Conservation (phyloP, 768 basidiomycete species). For the Suillus occidentalis region DNA sequence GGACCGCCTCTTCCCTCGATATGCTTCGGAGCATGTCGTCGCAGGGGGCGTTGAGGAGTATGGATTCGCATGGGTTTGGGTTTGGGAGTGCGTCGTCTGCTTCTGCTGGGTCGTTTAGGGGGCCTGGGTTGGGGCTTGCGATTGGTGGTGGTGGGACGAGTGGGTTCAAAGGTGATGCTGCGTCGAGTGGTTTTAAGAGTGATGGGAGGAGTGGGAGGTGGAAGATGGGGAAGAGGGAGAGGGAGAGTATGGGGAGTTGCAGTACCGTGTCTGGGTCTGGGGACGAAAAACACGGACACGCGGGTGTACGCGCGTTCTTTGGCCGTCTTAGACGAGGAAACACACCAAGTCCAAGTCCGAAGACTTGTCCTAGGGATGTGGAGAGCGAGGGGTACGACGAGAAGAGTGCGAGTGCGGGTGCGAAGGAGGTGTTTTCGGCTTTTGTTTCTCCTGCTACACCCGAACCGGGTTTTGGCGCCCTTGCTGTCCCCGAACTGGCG, state of each 20-base stretch:
- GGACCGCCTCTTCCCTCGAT: conserved; percentile 22
- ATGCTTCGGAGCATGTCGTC: conserved; percentile 31
- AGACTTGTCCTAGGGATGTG: no score
- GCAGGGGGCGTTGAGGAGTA: conserved; percentile 28
- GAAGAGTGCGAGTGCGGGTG: background rate
- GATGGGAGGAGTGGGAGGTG: background rate
- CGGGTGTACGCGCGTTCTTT: conserved; percentile 28
- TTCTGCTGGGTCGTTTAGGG: conserved; percentile 8
- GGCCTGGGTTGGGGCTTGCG: background rate
- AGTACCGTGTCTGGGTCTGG: conserved; percentile 13
- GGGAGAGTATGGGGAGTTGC: conserved; percentile 16
- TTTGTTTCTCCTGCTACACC: conserved; percentile 11
- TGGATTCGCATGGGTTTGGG: conserved; percentile 17
- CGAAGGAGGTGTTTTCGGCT: background rate
- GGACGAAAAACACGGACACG: conserved; percentile 24
- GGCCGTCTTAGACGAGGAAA: conserved; percentile 28
- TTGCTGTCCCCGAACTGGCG: no score
- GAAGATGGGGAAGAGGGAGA: conserved; percentile 17
- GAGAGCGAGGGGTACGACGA: conserved; percentile 18
- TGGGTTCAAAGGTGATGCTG: no score
- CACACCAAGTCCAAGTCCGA: conserved; percentile 29
- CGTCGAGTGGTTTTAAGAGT: no score
- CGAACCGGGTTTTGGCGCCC: background rate
- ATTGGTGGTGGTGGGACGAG: background rate
- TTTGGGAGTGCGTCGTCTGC: conserved; percentile 24